Conservation (phyloP, 2,329 filamentous ascomycete species). For the Beauveria sp. region DNA sequence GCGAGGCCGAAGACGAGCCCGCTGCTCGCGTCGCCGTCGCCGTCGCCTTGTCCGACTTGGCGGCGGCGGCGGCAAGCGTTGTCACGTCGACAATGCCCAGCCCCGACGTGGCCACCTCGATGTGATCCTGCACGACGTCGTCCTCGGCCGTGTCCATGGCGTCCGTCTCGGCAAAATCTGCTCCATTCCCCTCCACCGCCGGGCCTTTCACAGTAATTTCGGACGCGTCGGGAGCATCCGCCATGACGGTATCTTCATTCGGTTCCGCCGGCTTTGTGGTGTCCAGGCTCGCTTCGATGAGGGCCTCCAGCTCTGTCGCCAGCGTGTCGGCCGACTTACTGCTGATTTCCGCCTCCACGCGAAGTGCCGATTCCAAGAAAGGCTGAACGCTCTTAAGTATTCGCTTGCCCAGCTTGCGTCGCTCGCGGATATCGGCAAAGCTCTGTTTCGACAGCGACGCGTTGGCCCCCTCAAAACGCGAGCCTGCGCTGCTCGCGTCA, state of each 20-base stretch:
- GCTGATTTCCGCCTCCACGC: slow-evolving; percentile 74
- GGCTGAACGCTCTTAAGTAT: slow-evolving; percentile 80
- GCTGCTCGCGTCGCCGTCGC: slow-evolving; percentile 17
- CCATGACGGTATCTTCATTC: slow-evolving; percentile 39
- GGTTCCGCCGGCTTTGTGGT: slow-evolving; percentile 34
- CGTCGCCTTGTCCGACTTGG: slow-evolving; percentile 16
- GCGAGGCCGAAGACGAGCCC: slow-evolving; percentile 34
- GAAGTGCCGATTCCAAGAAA: slow-evolving; percentile 65
- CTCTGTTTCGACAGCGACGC: slow-evolving; percentile 43
- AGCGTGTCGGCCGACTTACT: slow-evolving; percentile 62
- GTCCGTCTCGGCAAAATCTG: slow-evolving; percentile 23
- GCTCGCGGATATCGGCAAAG: slow-evolving; percentile 66
- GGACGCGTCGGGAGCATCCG: slow-evolving; percentile 36
- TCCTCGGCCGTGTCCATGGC: slow-evolving; percentile 30
- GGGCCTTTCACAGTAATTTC: slow-evolving; percentile 40
- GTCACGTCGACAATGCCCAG: slow-evolving; percentile 21
- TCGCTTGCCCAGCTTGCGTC: slow-evolving; percentile 77
- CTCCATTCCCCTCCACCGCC: slow-evolving; percentile 17
- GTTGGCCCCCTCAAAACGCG: slow-evolving; percentile 29
- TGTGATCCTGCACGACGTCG: slow-evolving; percentile 31
- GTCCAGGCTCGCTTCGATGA: slow-evolving; percentile 62
- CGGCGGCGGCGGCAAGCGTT: slow-evolving; percentile 7
- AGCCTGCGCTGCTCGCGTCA: slow-evolving; percentile 16
- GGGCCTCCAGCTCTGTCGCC: slow-evolving; percentile 63
- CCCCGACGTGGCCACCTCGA: slow-evolving; percentile 39